These are phyloP conservation scores for Pistacia atlantica DNA, from an alignment of 345 rosid species.

Conservation along the genomic window DNA sequence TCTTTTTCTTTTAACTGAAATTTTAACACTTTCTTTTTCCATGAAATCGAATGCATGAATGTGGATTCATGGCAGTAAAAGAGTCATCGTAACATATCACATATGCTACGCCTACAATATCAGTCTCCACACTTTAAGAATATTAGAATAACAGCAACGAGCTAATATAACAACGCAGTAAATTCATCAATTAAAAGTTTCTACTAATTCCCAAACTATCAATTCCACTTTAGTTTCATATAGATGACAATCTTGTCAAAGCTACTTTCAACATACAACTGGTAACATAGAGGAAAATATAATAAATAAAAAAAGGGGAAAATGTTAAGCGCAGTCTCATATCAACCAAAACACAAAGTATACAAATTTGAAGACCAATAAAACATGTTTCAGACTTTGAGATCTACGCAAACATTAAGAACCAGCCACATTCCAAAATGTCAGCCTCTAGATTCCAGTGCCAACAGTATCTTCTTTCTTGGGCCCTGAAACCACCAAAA, in stretches of 20 bases:
- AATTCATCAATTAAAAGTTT: constrained; percentile 7
- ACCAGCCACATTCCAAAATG: constrained; percentile 13
- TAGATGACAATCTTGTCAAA: constrained; percentile 19
- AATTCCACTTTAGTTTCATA: constrained; percentile 13
- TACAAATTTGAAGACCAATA: constrained; percentile 20
- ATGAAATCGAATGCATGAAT: too few species aligned
- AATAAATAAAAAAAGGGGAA: background rate
- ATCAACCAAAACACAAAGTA: constrained; percentile 24
- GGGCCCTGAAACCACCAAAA: constrained; percentile 72
- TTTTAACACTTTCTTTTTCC: too few species aligned
- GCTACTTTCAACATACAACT: constrained; percentile 21
- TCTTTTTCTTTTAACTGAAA: too few species aligned
- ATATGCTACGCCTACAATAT: too few species aligned
- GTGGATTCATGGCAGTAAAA: too few species aligned
- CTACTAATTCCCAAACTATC: constrained; percentile 16
- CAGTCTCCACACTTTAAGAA: background rate
- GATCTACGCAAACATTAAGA: constrained; percentile 7
- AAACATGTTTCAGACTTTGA: constrained; percentile 10
- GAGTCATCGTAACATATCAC: too few species aligned
- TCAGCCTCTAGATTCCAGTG: constrained; percentile 73
- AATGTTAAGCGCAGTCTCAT: constrained; percentile 26
- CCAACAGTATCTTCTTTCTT: constrained; percentile 90
- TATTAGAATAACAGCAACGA: background rate
- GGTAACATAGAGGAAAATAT: background rate
- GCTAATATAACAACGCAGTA: background rate